These are phyloP conservation scores for Albifimbria verrucaria DNA, from an alignment of 2,329 filamentous ascomycete species.

Conservation along the genomic window DNA sequence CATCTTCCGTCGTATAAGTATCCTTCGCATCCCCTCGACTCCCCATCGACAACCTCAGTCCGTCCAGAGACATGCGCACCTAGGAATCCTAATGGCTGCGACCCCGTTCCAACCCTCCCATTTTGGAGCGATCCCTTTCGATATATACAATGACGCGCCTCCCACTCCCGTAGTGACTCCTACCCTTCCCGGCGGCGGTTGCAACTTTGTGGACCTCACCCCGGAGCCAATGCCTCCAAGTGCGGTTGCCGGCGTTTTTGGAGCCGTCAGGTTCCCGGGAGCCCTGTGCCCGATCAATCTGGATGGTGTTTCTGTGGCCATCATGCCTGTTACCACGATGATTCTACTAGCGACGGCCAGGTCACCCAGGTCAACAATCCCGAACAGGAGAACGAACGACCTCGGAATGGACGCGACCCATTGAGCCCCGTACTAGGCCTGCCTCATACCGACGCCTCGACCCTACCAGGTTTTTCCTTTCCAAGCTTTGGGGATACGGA, in stretches of 20 bases:
- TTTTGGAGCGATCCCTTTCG: slow-evolving; percentile 46
- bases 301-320: slow-evolving; percentile 61
- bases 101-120: slow-evolving; percentile 44
- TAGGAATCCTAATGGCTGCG: slow-evolving; percentile 44
- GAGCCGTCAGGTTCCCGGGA: slow-evolving; percentile 38
- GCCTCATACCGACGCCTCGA: slow-evolving; percentile 34
- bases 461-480: slow-evolving; percentile 38
- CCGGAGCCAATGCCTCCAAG: slow-evolving; percentile 47
- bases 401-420: slow-evolving; percentile 44
- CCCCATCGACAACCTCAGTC: slow-evolving; percentile 9
- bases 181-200: slow-evolving; percentile 48
- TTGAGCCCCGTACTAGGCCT: slow-evolving; percentile 52
- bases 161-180: slow-evolving; percentile 21
- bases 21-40: background rate
- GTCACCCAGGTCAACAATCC: slow-evolving; percentile 20
- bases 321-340: slow-evolving; percentile 60
- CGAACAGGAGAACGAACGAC: slow-evolving; percentile 52
- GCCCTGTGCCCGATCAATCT: slow-evolving; percentile 37
- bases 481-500: slow-evolving; percentile 28
- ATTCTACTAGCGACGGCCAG: slow-evolving; percentile 26
- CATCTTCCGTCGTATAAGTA: background rate
- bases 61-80: slow-evolving; percentile 23
- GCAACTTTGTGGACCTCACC: slow-evolving; percentile 55
- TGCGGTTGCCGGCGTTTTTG: slow-evolving; percentile 63
- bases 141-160: slow-evolving; percentile 51